Conservation (phyloP, 108 stramenopile species). For the Cylindrotheca fusiformis region DNA sequence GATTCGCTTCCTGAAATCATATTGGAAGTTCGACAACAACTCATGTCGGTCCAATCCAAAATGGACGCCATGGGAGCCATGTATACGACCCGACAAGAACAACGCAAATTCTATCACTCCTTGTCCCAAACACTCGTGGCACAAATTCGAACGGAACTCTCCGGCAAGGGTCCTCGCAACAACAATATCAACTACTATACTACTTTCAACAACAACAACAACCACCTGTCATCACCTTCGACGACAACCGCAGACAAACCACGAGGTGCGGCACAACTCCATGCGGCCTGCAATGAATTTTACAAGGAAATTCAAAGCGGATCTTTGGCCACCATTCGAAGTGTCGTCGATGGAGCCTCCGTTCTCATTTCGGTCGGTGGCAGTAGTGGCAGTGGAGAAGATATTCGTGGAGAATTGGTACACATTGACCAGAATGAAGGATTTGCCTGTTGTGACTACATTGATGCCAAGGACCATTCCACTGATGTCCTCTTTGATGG, state of each 20-base stretch:
- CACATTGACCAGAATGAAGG: conserved; percentile 25
- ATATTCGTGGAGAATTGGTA: conserved; percentile 44
- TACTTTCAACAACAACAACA: neutral
- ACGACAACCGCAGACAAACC: neutral
- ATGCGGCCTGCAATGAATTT: conserved; percentile 35
- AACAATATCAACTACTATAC: neutral
- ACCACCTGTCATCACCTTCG: neutral
- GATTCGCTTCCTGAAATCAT: conserved; percentile 44
- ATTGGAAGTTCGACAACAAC: conserved; percentile 28
- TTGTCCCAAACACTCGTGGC: conserved; percentile 26
- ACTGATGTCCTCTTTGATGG: conserved; percentile 44
- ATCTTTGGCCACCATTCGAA: conserved; percentile 29
- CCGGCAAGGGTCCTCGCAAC: conserved; percentile 36
- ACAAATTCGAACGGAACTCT: conserved; percentile 30
- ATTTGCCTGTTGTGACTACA: conserved; percentile 42
- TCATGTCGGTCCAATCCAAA: neutral
- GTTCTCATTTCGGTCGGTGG: conserved; percentile 31
- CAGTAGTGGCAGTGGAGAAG: conserved; percentile 11
- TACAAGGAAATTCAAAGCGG: conserved; percentile 28
- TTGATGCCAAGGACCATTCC: conserved; percentile 25
- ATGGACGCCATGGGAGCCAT: conserved; percentile 14
- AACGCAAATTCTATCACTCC: conserved; percentile 45
- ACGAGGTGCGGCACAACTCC: conserved; percentile 33
- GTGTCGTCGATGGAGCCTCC: conserved; percentile 37
- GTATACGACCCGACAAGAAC: conserved; percentile 34